phyloP scores from a whole-genome alignment of 495 filamentous ascomycete species.

The Endocarpon pusillum region DNA sequence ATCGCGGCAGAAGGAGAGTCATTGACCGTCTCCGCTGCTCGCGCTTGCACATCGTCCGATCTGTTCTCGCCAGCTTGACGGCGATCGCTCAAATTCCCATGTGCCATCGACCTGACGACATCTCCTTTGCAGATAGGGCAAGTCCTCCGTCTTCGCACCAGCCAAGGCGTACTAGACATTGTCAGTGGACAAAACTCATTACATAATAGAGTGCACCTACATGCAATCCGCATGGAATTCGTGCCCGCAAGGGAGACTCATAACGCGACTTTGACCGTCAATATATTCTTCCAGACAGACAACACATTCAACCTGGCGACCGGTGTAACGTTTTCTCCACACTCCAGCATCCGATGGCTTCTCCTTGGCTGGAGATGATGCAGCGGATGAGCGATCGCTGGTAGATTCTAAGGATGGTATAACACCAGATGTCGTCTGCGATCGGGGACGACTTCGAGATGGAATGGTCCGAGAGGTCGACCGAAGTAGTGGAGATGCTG shows the following conservation, averaged over 20 bases:
- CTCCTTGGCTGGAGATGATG: constrained; percentile 18
- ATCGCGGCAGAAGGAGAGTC: constrained; percentile 33
- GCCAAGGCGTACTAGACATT: constrained; percentile 76
- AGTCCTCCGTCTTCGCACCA: constrained; percentile 83
- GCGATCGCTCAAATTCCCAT: too few species aligned
- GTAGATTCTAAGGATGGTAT: too few species aligned
- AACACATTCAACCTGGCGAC: constrained; percentile 85
- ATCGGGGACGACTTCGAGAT: constrained; percentile 39
- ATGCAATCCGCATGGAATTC: constrained; percentile 98
- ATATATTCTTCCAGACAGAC: constrained; percentile 95
- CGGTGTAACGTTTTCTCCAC: constrained; percentile 70
- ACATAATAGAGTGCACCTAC: constrained; percentile 39
- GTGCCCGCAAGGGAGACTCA: constrained; percentile 96
- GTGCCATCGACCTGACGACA: constrained; percentile 52
- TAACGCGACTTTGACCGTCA: constrained; percentile 84
- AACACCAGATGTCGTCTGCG: constrained; percentile 44
- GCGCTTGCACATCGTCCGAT: constrained; percentile 26
- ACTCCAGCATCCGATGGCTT: constrained; percentile 25
- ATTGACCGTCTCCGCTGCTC: constrained; percentile 21
- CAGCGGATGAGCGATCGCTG: too few species aligned
- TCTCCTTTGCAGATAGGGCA: constrained; percentile 98
- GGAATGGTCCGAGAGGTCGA: constrained; percentile 18
- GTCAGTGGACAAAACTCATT: not conserved
- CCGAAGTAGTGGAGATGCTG: constrained; percentile 57
- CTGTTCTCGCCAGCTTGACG: constrained; percentile 27